Conservation (phyloP, 2,329 filamentous ascomycete genomes). For the Diaporthe vexans region DNA sequence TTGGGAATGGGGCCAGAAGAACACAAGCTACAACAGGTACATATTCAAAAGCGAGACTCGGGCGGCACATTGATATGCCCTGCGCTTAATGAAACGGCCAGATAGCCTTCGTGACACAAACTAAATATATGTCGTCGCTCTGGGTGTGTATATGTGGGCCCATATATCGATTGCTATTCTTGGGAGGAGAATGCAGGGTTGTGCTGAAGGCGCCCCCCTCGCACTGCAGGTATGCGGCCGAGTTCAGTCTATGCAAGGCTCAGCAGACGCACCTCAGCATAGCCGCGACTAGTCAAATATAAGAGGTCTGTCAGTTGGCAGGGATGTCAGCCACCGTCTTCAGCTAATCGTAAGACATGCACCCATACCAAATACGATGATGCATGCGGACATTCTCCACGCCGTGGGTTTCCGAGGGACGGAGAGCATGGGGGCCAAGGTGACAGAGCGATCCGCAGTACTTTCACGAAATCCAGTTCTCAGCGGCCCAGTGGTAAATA, state of each 20-base stretch:
- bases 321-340: background rate
- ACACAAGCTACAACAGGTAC: background rate
- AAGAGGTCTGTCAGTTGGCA: background rate
- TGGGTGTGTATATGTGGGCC: background rate
- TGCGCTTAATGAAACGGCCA: background rate
- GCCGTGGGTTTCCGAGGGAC: too few relatives aligned
- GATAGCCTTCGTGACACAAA: background rate
- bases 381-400: background rate
- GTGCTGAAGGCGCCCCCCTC: background rate
- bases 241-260: slow-evolving; percentile 7
- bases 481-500: background rate
- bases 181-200: background rate
- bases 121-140: background rate
- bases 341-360: background rate
- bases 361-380: background rate
- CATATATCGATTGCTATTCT: background rate
- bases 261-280: background rate
- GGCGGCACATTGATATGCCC: background rate
- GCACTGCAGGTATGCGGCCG: background rate
- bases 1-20: background rate
- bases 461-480: background rate
- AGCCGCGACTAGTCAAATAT: background rate
- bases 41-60: background rate
- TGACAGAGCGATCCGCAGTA: background rate
- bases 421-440: background rate